Evolutionary conservation across 23 red algal species (phyloP), one percentile per base, ranked within the genome.

Genomic region (Gracilaria gracilis): DNA sequence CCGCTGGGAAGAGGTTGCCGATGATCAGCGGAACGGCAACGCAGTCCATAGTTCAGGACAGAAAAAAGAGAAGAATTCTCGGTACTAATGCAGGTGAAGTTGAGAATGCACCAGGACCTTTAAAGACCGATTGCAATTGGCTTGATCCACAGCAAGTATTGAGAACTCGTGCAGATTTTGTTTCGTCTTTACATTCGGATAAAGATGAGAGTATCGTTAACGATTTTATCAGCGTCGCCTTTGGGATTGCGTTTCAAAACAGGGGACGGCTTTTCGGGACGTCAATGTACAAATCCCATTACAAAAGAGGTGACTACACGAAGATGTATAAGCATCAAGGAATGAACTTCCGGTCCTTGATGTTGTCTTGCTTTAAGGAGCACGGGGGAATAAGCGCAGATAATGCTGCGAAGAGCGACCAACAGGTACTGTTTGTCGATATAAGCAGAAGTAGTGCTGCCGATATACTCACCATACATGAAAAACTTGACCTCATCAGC

Each of bases 401-500:
- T 11, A 15, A 73, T 33, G 28, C 33, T 0, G 0, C 46, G 4
- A 0, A 54, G 5, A 15, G 11, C 4, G 64, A 86, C 9, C 39
- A 86, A 31, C 65, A 86, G 0, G 35, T 86, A 17, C 4, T 86
- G 13, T 72, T 70, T 48, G 34, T 71, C 14, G 29, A 86, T 19
- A 12, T 86, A 19, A 74, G 82, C 29, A 34, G 61, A 6, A 86
- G 74, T 39, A 73, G 82, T 27, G 82, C 61, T 13, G 61, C 82
- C 1, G 82, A 86, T 12, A 70, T 86, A 1, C 31, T 86, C 5
- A 86, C 32, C 0, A 71, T 86, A 20, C 82, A 86, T 51, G 59
- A 73, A 48, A 73, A 73, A 31, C 65, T 84, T 9, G 48, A 9
- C 7, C 76, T 84, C 42, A 1, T 84, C 6, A 48, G 1, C 24